Evolutionary conservation across 345 rosid species (phyloP).

Genomic region (Pistacia vera): DNA sequence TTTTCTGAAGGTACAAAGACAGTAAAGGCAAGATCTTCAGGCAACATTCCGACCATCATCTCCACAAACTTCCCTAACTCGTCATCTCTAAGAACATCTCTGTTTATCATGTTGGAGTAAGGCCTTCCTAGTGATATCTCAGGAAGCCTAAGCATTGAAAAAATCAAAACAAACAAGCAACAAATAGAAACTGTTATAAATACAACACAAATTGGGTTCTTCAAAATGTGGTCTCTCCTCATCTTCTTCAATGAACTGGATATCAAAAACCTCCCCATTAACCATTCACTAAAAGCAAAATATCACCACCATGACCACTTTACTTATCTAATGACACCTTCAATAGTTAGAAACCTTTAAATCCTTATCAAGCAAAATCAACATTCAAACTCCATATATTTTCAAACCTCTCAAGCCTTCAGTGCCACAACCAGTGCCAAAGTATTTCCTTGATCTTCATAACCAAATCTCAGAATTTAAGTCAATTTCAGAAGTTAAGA

Average conservation of each 20-base stretch:
- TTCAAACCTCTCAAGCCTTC: not conserved
- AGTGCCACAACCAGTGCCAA: not conserved
- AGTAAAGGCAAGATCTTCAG: conserved; percentile 74
- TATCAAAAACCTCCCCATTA: not conserved
- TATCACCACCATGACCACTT: not conserved
- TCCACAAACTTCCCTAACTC: conserved; percentile 63
- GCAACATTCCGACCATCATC: conserved; percentile 84
- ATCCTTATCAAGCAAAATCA: not conserved
- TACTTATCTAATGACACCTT: not conserved
- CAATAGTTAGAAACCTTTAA: not conserved
- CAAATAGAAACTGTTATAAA: conserved; percentile 45
- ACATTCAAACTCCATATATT: not conserved
- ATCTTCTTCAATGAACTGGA: conserved; percentile 19
- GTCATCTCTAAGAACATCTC: conserved; percentile 13
- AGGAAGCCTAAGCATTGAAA: conserved; percentile 60
- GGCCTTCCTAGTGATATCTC: conserved; percentile 34
- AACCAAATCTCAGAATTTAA: not conserved
- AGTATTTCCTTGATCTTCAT: not conserved
- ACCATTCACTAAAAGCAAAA: not conserved
- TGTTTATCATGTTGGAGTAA: not conserved
- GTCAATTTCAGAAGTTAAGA: not conserved
- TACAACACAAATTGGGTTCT: conserved; percentile 44
- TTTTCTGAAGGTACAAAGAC: conserved; percentile 67
- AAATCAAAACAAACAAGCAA: conserved; percentile 40
- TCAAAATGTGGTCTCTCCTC: conserved; percentile 40